These are phyloP conservation scores for Mycena crocata DNA, from an alignment of 768 basidiomycete genomes.

Conservation along the genomic window DNA sequence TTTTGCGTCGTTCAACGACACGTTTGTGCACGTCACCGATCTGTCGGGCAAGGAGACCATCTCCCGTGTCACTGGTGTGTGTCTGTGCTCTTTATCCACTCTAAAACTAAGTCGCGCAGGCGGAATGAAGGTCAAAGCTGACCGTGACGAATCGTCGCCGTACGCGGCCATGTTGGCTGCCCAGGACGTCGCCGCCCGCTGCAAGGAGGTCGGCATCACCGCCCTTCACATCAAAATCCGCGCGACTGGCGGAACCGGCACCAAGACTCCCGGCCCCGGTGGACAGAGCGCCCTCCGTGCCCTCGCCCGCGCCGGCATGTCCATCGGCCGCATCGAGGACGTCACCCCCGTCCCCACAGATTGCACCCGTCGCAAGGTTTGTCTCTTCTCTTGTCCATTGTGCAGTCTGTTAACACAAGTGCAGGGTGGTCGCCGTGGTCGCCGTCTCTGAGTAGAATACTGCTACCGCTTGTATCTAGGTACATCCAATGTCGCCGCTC, in stretches of 20 bases:
- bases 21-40: conserved; percentile 99
- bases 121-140: conserved; percentile 99
- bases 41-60: conserved; percentile 99
- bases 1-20: conserved; percentile 99
- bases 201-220: conserved; percentile 98
- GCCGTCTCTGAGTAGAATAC: conserved; percentile 77
- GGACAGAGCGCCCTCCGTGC: conserved; percentile 98
- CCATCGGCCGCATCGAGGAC: conserved; percentile 97
- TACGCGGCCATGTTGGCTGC: conserved; percentile 99
- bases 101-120: conserved; percentile 53
- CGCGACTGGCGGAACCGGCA: conserved; percentile 97
- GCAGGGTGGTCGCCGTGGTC: conserved; percentile 98
- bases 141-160: conserved; percentile 98
- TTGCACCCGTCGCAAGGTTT: too few species aligned
- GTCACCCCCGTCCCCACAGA: too few species aligned
- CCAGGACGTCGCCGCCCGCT: conserved; percentile 94
- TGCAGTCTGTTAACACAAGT: background rate
- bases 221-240: conserved; percentile 99
- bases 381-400: too few species aligned
- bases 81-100: conserved; percentile 36
- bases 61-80: conserved; percentile 92
- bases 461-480: conserved; percentile 44
- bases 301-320: conserved; percentile 97
- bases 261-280: conserved; percentile 98
- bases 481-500: conserved; percentile 82